Evolutionary conservation across 2,329 filamentous ascomycete genomes (phyloP), one percentile per base, ranked within the genome.

Genomic region (Scolecobasidium constrictum): DNA sequence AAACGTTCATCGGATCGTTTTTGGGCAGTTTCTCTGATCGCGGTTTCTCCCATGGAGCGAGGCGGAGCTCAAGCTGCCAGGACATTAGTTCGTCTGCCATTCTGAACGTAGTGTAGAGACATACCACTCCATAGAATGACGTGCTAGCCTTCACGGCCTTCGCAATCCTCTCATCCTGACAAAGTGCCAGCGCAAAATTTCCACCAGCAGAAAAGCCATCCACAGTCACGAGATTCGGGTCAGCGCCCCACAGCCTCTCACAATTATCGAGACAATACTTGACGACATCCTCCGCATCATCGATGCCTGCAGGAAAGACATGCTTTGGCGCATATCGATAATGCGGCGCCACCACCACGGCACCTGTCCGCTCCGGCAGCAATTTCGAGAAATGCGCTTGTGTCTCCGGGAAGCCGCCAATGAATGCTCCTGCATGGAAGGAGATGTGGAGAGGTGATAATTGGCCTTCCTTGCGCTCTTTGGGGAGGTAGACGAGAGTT

Each of bases 201-300:
- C 57, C 67, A 5, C 70, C 69, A 0, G 62, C 63, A 1, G 65
- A 68, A 21, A 60, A 60, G 1, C 69, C 69, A 19, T 61, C 60
- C 1, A 67, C 52, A 0, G 68, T 72, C 44, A 72, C 51, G 4
- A 65, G 46, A 2, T 53, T 50, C 3, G 60, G 52, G 50, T 69
- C 63, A 2, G 63, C 60, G 11, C 57, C 57, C 48, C 58, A 62
- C 20, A 56, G 46, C 1, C 44, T 39, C 39, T 55, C 57, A 1
- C 65, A 63, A 37, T 70, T 58, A 4, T 56, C 48, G 3, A 60
- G 47, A 2, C 72, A 49, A 51, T 57, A 71, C 35, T 52, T 49
- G 11, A 72, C 51, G 0, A 63, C 57, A 33, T 65, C 65, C 41
- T 69, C 64, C 2, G 66, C 55, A 45, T 71, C 67, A 43, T 70